Evolutionary conservation across 2,329 filamentous ascomycete species (phyloP).

Genomic region (Fusarium devonianum): DNA sequence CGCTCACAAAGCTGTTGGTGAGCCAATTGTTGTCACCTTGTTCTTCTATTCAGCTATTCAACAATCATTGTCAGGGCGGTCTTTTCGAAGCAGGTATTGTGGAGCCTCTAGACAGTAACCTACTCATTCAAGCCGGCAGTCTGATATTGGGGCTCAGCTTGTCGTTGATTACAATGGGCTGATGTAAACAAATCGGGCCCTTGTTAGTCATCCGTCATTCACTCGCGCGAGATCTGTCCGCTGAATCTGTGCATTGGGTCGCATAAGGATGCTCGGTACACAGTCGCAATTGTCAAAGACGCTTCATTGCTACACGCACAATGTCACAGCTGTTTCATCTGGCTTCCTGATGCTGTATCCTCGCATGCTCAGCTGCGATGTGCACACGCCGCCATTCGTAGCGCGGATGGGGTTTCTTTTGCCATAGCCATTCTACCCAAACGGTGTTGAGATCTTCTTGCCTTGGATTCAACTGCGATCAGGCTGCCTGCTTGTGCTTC

Average conservation of each 20-base stretch:
- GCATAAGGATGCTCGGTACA: constrained; percentile 7
- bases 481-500: too few species aligned
- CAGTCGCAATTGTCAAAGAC: constrained; percentile 11
- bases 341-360: constrained; percentile 23
- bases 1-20: not conserved
- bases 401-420: too few species aligned
- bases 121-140: too few species aligned
- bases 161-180: constrained; percentile 27
- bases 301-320: constrained; percentile 19
- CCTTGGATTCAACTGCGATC: too few species aligned
- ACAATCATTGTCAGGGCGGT: too few species aligned
- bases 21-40: too few species aligned
- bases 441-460: too few species aligned
- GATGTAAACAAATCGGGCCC: constrained; percentile 13
- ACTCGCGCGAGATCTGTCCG: constrained; percentile 33
- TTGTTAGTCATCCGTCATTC: constrained; percentile 12
- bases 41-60: too few species aligned
- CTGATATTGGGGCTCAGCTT: constrained; percentile 22
- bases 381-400: constrained; percentile 34
- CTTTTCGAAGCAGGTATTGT: too few species aligned
- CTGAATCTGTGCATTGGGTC: constrained; percentile 25
- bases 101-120: too few species aligned
- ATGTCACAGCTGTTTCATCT: constrained; percentile 35
- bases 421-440: too few species aligned
- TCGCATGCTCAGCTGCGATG: constrained; percentile 4